Percentiles rank a stretch among this genome's conserved stretches.
Evolutionary conservation across 305 asterid genomes (phyloP).

Genomic region (Fraxinus baroniana): DNA sequence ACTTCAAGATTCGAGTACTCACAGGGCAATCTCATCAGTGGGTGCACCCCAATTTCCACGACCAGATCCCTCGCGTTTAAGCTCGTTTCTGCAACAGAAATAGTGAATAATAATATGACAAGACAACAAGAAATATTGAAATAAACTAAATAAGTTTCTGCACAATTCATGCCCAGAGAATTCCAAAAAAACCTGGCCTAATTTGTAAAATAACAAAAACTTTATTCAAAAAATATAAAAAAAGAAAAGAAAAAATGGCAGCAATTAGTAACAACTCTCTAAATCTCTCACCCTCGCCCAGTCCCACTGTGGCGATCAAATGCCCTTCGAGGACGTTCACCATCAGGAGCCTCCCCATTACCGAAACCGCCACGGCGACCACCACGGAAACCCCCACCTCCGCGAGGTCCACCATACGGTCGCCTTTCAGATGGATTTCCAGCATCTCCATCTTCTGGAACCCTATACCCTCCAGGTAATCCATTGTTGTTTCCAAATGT

Average conservation of each 20-base stretch:
- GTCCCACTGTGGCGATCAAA: constrained; percentile 72
- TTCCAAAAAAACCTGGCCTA: too few relatives aligned
- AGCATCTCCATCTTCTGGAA: constrained; percentile 47
- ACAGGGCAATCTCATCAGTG: constrained; percentile 52
- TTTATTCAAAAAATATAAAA: background rate
- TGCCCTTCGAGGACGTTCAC: constrained; percentile 49
- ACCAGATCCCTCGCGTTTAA: constrained; percentile 71
- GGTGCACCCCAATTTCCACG: constrained; percentile 73
- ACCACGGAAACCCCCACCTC: constrained; percentile 62
- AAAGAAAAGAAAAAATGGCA: background rate
- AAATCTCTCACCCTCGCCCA: constrained; percentile 57
- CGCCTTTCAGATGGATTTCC: constrained; percentile 46
- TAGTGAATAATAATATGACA: background rate
- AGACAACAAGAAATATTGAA: background rate
- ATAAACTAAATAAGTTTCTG: background rate
- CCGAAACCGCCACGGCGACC: constrained; percentile 55
- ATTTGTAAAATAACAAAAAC: background rate
- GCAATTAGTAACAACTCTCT: background rate
- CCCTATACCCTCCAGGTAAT: constrained; percentile 40
- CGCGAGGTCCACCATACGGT: constrained; percentile 47
- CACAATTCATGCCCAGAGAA: background rate
- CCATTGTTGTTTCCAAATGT: constrained; percentile 41
- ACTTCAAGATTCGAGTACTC: constrained; percentile 20
- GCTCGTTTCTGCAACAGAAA: constrained; percentile 34
- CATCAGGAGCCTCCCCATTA: constrained; percentile 48